Evolutionary conservation across 345 rosid genomes (phyloP).

Genomic region (Melaleuca alternifolia): DNA sequence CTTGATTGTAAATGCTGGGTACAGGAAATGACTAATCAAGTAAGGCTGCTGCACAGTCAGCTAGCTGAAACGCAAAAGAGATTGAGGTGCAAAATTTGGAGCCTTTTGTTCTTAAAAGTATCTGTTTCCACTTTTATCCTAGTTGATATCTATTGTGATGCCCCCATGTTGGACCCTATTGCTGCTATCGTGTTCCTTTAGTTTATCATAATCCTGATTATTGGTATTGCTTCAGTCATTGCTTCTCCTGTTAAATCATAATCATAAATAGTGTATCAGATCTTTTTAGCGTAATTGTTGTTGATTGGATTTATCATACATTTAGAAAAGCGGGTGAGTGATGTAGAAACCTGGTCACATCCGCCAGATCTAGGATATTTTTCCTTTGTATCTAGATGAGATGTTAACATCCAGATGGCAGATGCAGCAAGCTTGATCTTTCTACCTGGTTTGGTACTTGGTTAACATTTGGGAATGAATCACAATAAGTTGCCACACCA

Average conservation of each 20-base stretch:
- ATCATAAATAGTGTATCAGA: neutral
- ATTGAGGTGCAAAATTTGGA: slow-evolving; percentile 48
- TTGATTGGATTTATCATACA: neutral
- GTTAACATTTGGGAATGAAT: neutral
- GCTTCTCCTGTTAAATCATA: neutral
- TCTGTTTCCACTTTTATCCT: neutral
- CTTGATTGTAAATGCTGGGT: slow-evolving; percentile 7
- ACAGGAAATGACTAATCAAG: slow-evolving; percentile 64
- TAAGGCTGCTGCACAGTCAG: slow-evolving; percentile 44
- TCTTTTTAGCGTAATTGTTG: neutral
- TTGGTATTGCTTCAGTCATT: neutral
- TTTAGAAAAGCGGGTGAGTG: neutral
- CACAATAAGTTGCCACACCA: neutral
- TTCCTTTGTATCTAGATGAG: neutral
- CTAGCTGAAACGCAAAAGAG: slow-evolving; percentile 60
- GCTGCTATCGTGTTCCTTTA: neutral
- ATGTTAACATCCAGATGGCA: neutral
- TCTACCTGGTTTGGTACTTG: neutral
- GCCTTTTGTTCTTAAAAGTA: slow-evolving; percentile 1
- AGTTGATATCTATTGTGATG: neutral
- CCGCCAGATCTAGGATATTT: neutral
- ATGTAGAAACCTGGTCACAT: neutral
- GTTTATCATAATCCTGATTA: neutral
- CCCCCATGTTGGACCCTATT: neutral
- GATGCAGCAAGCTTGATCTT: neutral